Evolutionary conservation across 495 filamentous ascomycete genomes (phyloP).

Genomic region (Aspergillus olivimuriae): DNA sequence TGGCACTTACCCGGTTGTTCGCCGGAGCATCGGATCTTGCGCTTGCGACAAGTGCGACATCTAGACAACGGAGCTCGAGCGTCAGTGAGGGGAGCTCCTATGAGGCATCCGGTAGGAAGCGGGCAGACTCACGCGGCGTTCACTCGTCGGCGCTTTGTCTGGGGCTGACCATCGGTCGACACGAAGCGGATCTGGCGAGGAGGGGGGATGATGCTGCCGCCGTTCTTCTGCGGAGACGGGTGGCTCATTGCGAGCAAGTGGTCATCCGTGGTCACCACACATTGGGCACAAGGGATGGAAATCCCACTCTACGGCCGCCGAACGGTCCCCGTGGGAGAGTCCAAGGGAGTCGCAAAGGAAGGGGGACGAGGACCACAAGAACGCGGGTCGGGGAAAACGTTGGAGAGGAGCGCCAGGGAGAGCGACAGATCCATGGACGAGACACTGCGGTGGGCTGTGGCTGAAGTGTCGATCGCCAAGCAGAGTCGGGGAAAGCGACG

Average conservation of each 20-base stretch:
- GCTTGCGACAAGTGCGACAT: slow-evolving; percentile 72
- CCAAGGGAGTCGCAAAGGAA: slow-evolving; percentile 10
- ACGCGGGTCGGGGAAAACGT: slow-evolving; percentile 6
- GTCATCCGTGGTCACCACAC: slow-evolving; percentile 36
- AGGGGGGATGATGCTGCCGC: slow-evolving; percentile 28
- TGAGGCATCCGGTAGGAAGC: slow-evolving; percentile 4
- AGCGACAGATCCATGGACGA: slow-evolving; percentile 19
- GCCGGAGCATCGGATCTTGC: slow-evolving; percentile 79
- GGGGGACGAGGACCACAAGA: slow-evolving; percentile 7
- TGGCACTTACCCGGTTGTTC: slow-evolving; percentile 52
- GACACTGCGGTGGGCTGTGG: neutral
- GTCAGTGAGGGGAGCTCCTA: slow-evolving; percentile 8
- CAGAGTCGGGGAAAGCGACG: neutral
- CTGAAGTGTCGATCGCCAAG: neutral
- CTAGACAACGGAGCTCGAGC: slow-evolving; percentile 27
- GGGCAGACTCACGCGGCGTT: slow-evolving; percentile 63
- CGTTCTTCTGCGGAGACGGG: slow-evolving; percentile 40
- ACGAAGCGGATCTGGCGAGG: slow-evolving; percentile 66
- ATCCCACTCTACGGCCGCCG: slow-evolving; percentile 8
- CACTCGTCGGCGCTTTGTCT: slow-evolving; percentile 73
- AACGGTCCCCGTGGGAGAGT: slow-evolving; percentile 5
- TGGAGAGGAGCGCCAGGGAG: slow-evolving; percentile 10
- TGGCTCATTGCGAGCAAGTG: slow-evolving; percentile 42
- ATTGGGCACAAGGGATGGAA: slow-evolving; percentile 25
- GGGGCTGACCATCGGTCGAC: slow-evolving; percentile 73